phyloP scores from a whole-genome alignment of 2,329 filamentous ascomycete genomes.

The Sclerotinia sclerotiorum region DNA sequence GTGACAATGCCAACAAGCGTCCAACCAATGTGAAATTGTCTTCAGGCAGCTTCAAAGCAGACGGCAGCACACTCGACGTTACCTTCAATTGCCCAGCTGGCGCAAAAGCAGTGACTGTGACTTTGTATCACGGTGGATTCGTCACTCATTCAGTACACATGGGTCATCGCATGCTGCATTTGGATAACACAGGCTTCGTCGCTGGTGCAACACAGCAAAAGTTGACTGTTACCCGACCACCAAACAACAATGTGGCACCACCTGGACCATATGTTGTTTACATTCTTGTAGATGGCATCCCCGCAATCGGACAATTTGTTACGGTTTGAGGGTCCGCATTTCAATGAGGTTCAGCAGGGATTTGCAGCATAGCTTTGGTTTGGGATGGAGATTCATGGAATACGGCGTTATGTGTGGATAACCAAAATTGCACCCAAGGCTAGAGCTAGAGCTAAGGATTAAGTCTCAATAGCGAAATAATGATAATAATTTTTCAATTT shows the following conservation, averaged over 20 bases:
- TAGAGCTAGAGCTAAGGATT: constrained; percentile 7
- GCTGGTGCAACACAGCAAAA: constrained; percentile 45
- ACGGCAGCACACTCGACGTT: constrained; percentile 49
- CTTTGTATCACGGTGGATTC: constrained; percentile 59
- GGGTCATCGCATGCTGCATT: constrained; percentile 57
- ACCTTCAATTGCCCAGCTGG: constrained; percentile 47
- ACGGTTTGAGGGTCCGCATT: constrained; percentile 24
- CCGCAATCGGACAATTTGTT: constrained; percentile 39
- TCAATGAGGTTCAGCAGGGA: background rate
- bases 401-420: constrained; percentile 9
- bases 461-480: constrained; percentile 19
- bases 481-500: constrained; percentile 18
- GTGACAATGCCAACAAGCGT: constrained; percentile 49
- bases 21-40: constrained; percentile 51
- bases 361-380: constrained; percentile 17
- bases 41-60: constrained; percentile 44
- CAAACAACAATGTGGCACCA: constrained; percentile 55
- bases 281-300: constrained; percentile 46
- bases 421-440: constrained; percentile 14
- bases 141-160: constrained; percentile 62
- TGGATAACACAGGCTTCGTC: constrained; percentile 52
- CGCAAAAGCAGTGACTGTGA: constrained; percentile 49
- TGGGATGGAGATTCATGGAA: background rate
- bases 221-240: constrained; percentile 54
- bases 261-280: constrained; percentile 62